These are phyloP conservation scores for Perkinsus olseni DNA, from an alignment of 169 alveolate species.

Conservation along the genomic window DNA sequence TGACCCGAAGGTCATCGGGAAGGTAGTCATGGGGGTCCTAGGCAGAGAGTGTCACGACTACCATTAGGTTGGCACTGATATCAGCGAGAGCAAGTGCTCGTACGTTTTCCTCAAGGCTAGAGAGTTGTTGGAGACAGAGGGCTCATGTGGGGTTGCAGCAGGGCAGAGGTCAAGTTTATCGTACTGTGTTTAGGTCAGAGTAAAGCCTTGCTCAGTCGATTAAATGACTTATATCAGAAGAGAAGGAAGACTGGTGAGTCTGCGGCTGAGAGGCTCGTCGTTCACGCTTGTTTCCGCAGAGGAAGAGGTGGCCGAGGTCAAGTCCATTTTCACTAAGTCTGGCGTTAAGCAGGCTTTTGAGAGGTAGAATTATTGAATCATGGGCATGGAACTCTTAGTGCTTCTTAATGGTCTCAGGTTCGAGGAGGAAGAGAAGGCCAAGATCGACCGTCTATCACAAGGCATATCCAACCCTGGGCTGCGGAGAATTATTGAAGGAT, in stretches of 20 bases:
- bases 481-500: neutral
- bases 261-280: neutral
- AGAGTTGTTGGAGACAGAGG: neutral
- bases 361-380: neutral
- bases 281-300: neutral
- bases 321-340: neutral
- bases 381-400: neutral
- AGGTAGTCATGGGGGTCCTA: neutral
- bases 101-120: neutral
- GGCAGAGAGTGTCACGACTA: neutral
- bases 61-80: conserved; percentile 33
- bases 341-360: neutral
- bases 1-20: conserved; percentile 20
- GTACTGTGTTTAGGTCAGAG: neutral
- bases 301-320: neutral
- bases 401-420: neutral
- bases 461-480: neutral
- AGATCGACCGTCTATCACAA: neutral
- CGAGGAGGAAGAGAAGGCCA: neutral
- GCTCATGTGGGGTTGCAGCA: neutral
- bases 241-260: neutral
- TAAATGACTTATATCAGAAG: neutral
- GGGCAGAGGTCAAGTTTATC: neutral
- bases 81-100: conserved; percentile 35
- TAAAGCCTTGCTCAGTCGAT: neutral